Percentiles rank a stretch among this genome's conserved stretches.
phyloP scores from a whole-genome alignment of 768 basidiomycete genomes.

The Rhizopogon sp. region DNA sequence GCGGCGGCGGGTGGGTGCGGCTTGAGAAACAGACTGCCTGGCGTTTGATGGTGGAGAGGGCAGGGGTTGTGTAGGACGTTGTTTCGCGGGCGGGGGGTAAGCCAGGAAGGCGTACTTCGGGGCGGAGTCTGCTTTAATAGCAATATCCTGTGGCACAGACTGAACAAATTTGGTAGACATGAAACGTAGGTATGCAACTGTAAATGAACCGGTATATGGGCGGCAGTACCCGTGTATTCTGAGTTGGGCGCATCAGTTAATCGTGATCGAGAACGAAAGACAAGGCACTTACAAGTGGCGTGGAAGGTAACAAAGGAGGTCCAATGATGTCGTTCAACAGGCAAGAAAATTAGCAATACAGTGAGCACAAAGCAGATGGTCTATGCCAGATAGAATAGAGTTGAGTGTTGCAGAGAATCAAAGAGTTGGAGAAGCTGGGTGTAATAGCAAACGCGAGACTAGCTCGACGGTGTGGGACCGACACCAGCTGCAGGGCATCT shows the following conservation, averaged over 20 bases:
- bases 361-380: not conserved
- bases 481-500: not conserved
- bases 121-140: slow-evolving; percentile 11
- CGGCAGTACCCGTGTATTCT: slow-evolving; percentile 8
- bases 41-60: slow-evolving; percentile 13
- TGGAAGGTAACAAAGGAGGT: slow-evolving; percentile 4
- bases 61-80: slow-evolving; percentile 27
- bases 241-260: not conserved
- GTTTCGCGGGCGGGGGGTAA: slow-evolving; percentile 32
- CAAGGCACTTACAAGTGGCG: not conserved
- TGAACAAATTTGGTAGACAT: slow-evolving; percentile 4
- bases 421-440: not conserved
- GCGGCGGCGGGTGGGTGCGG: slow-evolving; percentile 22
- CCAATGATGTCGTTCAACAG: not conserved
- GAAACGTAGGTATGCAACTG: not conserved
- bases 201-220: not conserved
- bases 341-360: slow-evolving; percentile 4
- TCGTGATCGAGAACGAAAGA: not conserved
- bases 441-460: slow-evolving; percentile 11
- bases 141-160: slow-evolving; percentile 9
- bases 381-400: not conserved
- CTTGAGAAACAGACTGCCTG: slow-evolving; percentile 7
- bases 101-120: slow-evolving; percentile 40
- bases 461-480: slow-evolving; percentile 11
- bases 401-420: not conserved